These are phyloP conservation scores for Pinus taeda DNA, from an alignment of 75 land plant species.

Conservation along the genomic window DNA sequence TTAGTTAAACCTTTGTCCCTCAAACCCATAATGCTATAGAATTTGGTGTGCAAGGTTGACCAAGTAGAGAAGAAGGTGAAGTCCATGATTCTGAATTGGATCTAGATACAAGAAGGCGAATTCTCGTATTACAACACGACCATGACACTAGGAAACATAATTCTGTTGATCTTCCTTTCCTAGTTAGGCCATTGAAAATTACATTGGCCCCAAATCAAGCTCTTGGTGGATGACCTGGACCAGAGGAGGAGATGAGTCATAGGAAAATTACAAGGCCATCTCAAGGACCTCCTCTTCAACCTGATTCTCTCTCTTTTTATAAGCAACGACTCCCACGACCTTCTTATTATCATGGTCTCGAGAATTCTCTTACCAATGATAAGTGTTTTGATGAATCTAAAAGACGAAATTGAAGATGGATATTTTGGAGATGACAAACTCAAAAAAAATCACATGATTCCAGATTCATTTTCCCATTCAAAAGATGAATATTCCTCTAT, in stretches of 20 bases:
- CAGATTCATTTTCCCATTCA: slow-evolving; percentile 9
- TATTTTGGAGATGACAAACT: slow-evolving; percentile 17
- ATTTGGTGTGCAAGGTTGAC: slow-evolving; percentile 21
- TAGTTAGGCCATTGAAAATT: slow-evolving; percentile 3
- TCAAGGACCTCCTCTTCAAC: slow-evolving; percentile 28
- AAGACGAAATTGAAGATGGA: slow-evolving; percentile 27
- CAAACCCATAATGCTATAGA: slow-evolving; percentile 8
- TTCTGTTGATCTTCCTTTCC: slow-evolving; percentile 4
- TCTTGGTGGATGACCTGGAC: slow-evolving; percentile 42
- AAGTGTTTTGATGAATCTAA: slow-evolving; percentile 5
- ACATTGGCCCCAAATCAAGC: slow-evolving; percentile 21
- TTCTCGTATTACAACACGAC: slow-evolving; percentile 50
- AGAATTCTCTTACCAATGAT: slow-evolving; percentile 9
- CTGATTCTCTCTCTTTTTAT: slow-evolving; percentile 33
- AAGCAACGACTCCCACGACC: slow-evolving; percentile 27
- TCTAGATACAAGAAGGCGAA: slow-evolving; percentile 52
- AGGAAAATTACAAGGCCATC: slow-evolving; percentile 28
- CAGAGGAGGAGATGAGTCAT: slow-evolving; percentile 45
- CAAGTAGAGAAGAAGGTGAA: slow-evolving; percentile 46
- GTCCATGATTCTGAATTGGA: slow-evolving; percentile 46
- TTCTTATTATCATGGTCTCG: slow-evolving; percentile 18
- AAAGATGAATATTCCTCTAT: slow-evolving; percentile 5
- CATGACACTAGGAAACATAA: slow-evolving; percentile 24
- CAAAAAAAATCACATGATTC: slow-evolving; percentile 2
- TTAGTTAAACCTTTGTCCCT: background rate